A percentile compares a stretch with the other conserved stretches of the same genome.
phyloP scores from a whole-genome alignment of 495 filamentous ascomycete species.

The Xylaria acuta region DNA sequence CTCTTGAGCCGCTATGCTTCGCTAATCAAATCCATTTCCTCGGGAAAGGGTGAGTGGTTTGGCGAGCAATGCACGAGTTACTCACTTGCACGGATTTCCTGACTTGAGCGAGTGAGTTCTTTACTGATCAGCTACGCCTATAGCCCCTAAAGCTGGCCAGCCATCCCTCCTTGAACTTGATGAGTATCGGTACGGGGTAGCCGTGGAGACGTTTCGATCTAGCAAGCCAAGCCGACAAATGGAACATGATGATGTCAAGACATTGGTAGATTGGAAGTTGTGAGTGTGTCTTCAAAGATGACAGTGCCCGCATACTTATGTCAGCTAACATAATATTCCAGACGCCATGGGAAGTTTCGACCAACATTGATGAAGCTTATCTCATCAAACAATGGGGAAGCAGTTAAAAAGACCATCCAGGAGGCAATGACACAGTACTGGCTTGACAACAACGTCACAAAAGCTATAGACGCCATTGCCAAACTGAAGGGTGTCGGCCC shows the following conservation, averaged over 20 bases:
- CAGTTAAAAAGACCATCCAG: constrained; percentile 51
- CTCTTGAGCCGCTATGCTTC: constrained; percentile 44
- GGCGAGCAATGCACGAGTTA: not conserved
- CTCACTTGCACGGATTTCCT: not conserved
- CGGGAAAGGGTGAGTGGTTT: constrained; percentile 46
- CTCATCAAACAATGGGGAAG: constrained; percentile 59
- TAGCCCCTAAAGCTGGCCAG: constrained; percentile 43
- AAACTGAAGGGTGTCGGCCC: constrained; percentile 69
- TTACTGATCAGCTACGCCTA: constrained; percentile 19
- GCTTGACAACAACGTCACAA: constrained; percentile 50
- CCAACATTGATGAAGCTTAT: constrained; percentile 71
- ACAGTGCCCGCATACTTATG: not conserved
- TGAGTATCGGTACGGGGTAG: constrained; percentile 54
- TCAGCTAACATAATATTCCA: constrained; percentile 28
- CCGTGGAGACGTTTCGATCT: constrained; percentile 46
- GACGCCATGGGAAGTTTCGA: constrained; percentile 73
- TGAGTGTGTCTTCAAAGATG: constrained; percentile 49
- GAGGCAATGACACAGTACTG: constrained; percentile 58
- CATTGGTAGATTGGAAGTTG: constrained; percentile 80
- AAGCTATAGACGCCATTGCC: constrained; percentile 57
- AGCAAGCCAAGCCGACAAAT: constrained; percentile 38
- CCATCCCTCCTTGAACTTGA: constrained; percentile 55
- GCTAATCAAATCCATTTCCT: constrained; percentile 49
- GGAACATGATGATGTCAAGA: constrained; percentile 52
- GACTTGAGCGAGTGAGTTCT: not conserved